Percentiles rank a stretch among this genome's conserved stretches.
phyloP scores from a whole-genome alignment of 2,329 filamentous ascomycete genomes.

The Biscogniauxia mediterranea region DNA sequence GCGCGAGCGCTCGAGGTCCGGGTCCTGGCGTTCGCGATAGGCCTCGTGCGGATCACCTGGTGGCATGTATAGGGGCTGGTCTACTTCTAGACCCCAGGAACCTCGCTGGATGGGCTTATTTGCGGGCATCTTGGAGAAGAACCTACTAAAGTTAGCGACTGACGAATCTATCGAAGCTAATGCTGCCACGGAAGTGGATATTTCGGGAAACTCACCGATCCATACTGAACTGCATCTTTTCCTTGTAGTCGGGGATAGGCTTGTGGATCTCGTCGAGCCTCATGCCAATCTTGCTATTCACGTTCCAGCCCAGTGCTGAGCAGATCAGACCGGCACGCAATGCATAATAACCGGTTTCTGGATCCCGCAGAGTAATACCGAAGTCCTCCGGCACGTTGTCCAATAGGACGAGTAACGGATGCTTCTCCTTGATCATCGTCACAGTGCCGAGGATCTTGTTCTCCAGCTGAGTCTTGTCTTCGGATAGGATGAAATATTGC shows the following conservation, averaged over 20 bases:
- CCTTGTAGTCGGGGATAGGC: conserved; percentile 77
- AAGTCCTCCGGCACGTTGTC: conserved; percentile 85
- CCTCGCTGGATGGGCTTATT: conserved; percentile 77
- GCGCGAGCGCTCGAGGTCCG: conserved; percentile 54
- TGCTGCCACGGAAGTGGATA: not conserved
- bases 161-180: not conserved
- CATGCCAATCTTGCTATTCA: conserved; percentile 70
- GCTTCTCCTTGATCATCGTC: conserved; percentile 58
- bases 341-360: conserved; percentile 68
- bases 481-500: conserved; percentile 63
- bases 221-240: conserved; percentile 87
- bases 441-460: conserved; percentile 67
- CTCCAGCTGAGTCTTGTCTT: conserved; percentile 55
- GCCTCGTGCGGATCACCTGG: conserved; percentile 63
- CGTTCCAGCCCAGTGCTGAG: conserved; percentile 77
- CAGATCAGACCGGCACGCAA: conserved; percentile 77
- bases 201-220: conserved; percentile 59
- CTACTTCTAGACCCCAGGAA: conserved; percentile 80
- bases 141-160: conserved; percentile 46
- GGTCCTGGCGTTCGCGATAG: conserved; percentile 57
- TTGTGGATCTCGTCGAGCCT: conserved; percentile 69
- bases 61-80: conserved; percentile 72
- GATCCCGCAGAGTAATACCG: conserved; percentile 70
- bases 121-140: conserved; percentile 74
- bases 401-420: conserved; percentile 68